phyloP scores from a whole-genome alignment of 176 grass and related monocot genomes.

The sorghum (Sorghum bicolor) region DNA sequence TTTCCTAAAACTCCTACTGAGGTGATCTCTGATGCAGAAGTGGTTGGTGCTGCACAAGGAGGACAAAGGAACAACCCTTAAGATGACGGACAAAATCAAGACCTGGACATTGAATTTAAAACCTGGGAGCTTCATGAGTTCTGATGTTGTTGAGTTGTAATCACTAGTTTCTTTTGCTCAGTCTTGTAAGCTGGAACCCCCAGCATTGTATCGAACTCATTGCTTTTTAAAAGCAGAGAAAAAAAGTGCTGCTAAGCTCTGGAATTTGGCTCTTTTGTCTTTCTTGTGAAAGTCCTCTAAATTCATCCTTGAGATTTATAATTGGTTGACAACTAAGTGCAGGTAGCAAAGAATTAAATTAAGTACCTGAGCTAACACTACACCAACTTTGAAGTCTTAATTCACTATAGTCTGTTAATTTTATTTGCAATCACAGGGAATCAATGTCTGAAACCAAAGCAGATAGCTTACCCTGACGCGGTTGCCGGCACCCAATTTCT shows the following conservation, averaged over 20 bases:
- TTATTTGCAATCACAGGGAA: slow-evolving; percentile 4
- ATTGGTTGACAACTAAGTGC: background rate
- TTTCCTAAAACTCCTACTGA: no score
- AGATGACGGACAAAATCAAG: no score
- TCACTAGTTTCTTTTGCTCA: no score
- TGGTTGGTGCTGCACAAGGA: no score
- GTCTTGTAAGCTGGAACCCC: no score
- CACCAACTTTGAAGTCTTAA: background rate
- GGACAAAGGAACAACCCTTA: no score
- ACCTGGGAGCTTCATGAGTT: no score
- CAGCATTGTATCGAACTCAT: no score
- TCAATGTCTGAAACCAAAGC: background rate
- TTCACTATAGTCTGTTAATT: background rate
- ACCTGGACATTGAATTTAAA: no score
- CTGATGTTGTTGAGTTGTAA: no score
- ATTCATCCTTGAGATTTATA: background rate
- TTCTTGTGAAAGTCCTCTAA: background rate
- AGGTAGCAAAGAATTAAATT: background rate
- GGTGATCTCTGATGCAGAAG: no score
- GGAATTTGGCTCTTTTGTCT: background rate
- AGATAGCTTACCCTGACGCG: slow-evolving; percentile 71
- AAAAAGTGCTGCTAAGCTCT: background rate
- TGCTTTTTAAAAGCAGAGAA: no score
- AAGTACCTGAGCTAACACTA: background rate
- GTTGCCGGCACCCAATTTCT: slow-evolving; percentile 58